Evolutionary conservation across 768 basidiomycete genomes (phyloP), one percentile per base, ranked within the genome.

Genomic region (Suillus sp.): DNA sequence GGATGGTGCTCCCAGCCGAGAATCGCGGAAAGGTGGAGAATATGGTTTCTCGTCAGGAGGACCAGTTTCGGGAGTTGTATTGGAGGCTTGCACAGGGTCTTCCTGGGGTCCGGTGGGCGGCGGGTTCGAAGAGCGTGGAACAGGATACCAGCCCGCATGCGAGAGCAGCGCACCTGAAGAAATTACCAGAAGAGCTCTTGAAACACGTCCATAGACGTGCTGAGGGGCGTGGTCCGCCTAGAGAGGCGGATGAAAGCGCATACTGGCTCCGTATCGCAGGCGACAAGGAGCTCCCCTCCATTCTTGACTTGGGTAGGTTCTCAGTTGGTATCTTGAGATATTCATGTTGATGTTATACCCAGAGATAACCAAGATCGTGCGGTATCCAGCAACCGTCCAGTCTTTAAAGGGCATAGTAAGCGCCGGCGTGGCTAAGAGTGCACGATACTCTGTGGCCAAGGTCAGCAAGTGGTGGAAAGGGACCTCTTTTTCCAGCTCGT

Each of bases 1-100:
- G 97, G 51, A 99, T 99, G 97, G 68, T 91, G 54, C 84, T 96
- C 5, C 95, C 95, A 1, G 95, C 89, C 0, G 97, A 99, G 82
- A 97, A 99, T 78, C 89, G 95, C 34, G 82, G 86, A 65, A 99
- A 99, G 78, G 90, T 99, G n/a, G 79, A 79, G 54, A 99, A 98
- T 76, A 98, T 99, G 68, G 96, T 99, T 47, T 79, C 81, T 62
- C 87, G 86, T 58, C 93, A 97, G 78, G 80, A 82, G 20, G 82
- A 83, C 20, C 93, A 95, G 74, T 99, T 99, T 78, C 85, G 86
- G 63, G 91, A 92, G 72, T 78, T 99, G 63, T 99, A 99, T 80
- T 86, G 88, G 72, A 84, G 88, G 32, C 80, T 93, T 16, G 90
- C 89, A 3, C 84, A 86, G 32, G 92, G 89, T 0, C 77, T 95